Evolutionary conservation across 129 eudicot species (phyloP), one percentile per base, ranked within the genome.

Genomic region (Rutidosis leptorrhynchoides): DNA sequence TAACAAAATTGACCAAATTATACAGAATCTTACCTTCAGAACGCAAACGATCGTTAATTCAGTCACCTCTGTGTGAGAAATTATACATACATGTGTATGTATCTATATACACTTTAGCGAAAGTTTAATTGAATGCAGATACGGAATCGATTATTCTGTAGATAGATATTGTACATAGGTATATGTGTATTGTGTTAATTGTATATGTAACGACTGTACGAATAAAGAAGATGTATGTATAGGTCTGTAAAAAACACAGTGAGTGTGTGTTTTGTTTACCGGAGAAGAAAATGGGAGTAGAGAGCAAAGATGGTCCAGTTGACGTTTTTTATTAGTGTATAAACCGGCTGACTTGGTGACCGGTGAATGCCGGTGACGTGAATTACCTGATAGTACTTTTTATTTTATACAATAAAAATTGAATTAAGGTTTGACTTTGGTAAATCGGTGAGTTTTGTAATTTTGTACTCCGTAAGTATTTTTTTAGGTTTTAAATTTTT

Each of bases 321-420:
- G 72, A 77, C 62, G 65, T 69, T 58, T 69, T 60, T 63, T 67
- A 59, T 40, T 75, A 24, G 30, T 42, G 64, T 55, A n/a, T n/a
- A 57, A 46, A 68, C 79, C 24, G 40, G 61, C 60, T 58, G 71
- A 58, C 72, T 16, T 67, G 53, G 29, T 11, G 28, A 78, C 82
- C 54, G 78, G 66, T 16, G 23, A 45, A 53, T 37, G 62, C 58
- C 82, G 64, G 78, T 72, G 10, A 40, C 46, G 11, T 32, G 40
- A 32, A 32, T 32, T 32, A 49, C 58, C 2, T 14, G 27, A 71
- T 65, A 57, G 58, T 33, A 8, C 24, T 28, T 58, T 46, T 57
- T 20, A 10, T 46, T 15, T 15, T 2, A 46, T 17, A 46, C 12
- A 45, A 45, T 1, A 2, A 14, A 14, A 46, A 11, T 2, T 14